These are phyloP conservation scores for Aureobasidium vineae DNA, from an alignment of 2,329 filamentous ascomycete genomes.

Conservation along the genomic window DNA sequence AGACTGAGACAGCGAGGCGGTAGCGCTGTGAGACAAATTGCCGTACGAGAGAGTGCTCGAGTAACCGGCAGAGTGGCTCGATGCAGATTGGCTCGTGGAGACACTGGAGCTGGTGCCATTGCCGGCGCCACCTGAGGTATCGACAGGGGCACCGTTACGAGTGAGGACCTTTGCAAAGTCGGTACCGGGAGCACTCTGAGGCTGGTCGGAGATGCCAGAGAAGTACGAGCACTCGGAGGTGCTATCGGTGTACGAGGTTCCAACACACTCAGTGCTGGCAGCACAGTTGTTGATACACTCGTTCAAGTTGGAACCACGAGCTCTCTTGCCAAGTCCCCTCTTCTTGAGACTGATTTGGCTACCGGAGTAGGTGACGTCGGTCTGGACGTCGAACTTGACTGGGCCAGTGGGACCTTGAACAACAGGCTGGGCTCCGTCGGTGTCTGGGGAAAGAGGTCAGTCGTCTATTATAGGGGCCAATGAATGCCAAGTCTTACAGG, in stretches of 20 bases:
- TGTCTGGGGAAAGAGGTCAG: not conserved
- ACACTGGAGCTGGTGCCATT: not conserved
- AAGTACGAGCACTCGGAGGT: conserved; percentile 1
- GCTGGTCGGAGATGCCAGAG: not conserved
- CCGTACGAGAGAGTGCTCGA: not conserved
- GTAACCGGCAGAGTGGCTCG: not conserved
- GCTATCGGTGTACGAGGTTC: not conserved
- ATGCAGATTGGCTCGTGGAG: not conserved
- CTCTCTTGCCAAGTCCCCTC: not conserved
- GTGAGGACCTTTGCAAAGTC: conserved; percentile 10
- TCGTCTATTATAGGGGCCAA: not conserved
- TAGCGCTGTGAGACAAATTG: not conserved
- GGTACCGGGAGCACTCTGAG: not conserved
- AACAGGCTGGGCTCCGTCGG: not conserved
- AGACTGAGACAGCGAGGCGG: not conserved
- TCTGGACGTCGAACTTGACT: not conserved
- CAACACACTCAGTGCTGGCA: not conserved
- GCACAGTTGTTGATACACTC: conserved; percentile 16
- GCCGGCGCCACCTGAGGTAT: no score
- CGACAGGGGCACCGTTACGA: not conserved
- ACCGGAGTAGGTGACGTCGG: not conserved
- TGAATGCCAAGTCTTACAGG: not conserved
- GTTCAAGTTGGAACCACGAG: not conserved
- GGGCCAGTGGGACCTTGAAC: not conserved
- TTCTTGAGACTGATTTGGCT: not conserved